Evolutionary conservation across 1,139 yeast species (phyloP).

Genomic region (Yamadazyma sp.): DNA sequence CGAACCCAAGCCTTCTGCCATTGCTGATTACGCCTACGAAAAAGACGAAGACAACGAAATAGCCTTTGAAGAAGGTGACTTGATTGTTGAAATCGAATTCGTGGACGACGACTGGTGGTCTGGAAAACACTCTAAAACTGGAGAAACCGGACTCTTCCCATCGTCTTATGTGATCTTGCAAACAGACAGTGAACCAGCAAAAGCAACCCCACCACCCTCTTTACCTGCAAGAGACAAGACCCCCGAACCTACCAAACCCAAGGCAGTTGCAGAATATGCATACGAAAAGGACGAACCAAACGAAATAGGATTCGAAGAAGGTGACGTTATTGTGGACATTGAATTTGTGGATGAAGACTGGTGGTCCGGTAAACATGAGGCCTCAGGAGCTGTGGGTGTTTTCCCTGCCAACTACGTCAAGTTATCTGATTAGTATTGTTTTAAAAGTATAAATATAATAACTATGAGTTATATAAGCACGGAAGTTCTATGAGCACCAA

Average conservation of each 20-base stretch:
- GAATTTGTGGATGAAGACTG: slow-evolving; percentile 93
- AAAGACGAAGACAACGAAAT: slow-evolving; percentile 79
- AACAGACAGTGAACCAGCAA: slow-evolving; percentile 7
- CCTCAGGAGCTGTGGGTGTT: slow-evolving; percentile 71
- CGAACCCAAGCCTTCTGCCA: slow-evolving; percentile 40
- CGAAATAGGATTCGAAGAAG: slow-evolving; percentile 80
- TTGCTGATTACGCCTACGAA: slow-evolving; percentile 67
- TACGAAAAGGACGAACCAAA: slow-evolving; percentile 90
- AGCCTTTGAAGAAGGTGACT: slow-evolving; percentile 63
- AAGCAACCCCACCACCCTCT: slow-evolving; percentile 15
- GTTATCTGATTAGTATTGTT: slow-evolving; percentile 24
- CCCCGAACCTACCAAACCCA: slow-evolving; percentile 31
- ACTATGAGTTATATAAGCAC: too few relatives aligned
- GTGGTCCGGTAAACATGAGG: slow-evolving; percentile 83
- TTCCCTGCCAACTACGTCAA: slow-evolving; percentile 90
- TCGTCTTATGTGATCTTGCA: slow-evolving; percentile 61
- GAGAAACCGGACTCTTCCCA: slow-evolving; percentile 71
- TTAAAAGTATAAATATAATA: slow-evolving; percentile 1
- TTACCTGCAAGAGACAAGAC: slow-evolving; percentile 21
- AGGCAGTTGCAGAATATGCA: slow-evolving; percentile 80
- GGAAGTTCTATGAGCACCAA: too few relatives aligned
- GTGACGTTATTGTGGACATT: slow-evolving; percentile 76
- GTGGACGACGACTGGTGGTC: slow-evolving; percentile 85
- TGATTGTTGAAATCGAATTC: slow-evolving; percentile 61
- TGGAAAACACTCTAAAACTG: slow-evolving; percentile 61